Evolutionary conservation across 2,329 filamentous ascomycete species (phyloP).

Genomic region (Alternaria dauci): DNA sequence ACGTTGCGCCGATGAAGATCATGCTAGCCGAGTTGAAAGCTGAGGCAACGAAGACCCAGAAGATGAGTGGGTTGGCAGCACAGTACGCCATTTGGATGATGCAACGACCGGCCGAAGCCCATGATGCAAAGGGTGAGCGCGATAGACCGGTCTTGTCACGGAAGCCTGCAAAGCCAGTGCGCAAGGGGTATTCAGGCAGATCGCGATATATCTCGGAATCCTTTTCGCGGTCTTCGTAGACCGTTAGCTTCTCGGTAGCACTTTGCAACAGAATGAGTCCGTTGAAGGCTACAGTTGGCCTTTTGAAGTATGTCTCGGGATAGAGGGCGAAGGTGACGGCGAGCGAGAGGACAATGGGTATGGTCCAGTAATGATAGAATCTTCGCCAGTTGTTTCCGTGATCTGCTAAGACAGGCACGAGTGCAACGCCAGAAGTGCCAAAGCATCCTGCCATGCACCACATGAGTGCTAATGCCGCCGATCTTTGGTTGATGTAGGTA

Average conservation of each 20-base stretch:
- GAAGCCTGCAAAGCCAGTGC: slow-evolving; percentile 15
- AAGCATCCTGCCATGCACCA: slow-evolving; percentile 44
- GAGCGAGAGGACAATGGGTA: slow-evolving; percentile 34
- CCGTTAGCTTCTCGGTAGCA: slow-evolving; percentile 50
- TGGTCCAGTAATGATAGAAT: slow-evolving; percentile 46
- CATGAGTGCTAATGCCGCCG: slow-evolving; percentile 44
- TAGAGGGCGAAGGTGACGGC: slow-evolving; percentile 43
- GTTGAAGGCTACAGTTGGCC: slow-evolving; percentile 54
- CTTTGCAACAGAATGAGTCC: slow-evolving; percentile 52
- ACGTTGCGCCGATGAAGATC: slow-evolving; percentile 43
- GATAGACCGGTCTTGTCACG: slow-evolving; percentile 29
- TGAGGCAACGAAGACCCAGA: slow-evolving; percentile 41
- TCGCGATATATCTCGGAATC: slow-evolving; percentile 38
- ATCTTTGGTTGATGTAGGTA: slow-evolving; percentile 52
- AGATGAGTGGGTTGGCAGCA: slow-evolving; percentile 40
- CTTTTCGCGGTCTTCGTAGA: slow-evolving; percentile 48
- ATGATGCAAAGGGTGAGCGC: slow-evolving; percentile 36
- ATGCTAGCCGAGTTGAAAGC: slow-evolving; percentile 40
- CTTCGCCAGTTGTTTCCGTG: slow-evolving; percentile 43
- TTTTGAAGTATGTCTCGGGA: slow-evolving; percentile 54
- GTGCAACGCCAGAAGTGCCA: slow-evolving; percentile 34
- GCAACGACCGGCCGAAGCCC: slow-evolving; percentile 35
- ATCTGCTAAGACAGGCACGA: slow-evolving; percentile 40
- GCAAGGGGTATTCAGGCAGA: slow-evolving; percentile 28
- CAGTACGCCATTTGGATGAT: slow-evolving; percentile 43